A percentile compares a stretch with the other conserved stretches of the same genome.
phyloP scores from a whole-genome alignment of 2,329 filamentous ascomycete species.

The Shiraia sp. region DNA sequence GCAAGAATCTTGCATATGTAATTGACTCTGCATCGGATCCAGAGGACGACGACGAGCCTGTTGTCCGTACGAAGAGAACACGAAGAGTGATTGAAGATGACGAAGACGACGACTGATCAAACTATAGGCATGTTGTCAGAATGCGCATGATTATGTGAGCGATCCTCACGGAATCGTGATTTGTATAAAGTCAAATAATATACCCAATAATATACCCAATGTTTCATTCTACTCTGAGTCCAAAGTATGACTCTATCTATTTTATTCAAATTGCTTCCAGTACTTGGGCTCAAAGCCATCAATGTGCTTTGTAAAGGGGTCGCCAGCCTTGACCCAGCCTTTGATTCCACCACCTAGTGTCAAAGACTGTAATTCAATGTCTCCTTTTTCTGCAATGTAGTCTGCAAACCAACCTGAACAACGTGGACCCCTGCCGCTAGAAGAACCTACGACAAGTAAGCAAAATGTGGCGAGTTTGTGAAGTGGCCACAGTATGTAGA shows the following conservation, averaged over 20 bases:
- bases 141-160: too few relatives aligned
- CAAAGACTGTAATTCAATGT: constrained; percentile 46
- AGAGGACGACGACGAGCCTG: constrained; percentile 24
- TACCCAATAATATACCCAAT: background rate
- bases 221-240: background rate
- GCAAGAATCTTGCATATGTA: constrained; percentile 20
- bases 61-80: constrained; percentile 25
- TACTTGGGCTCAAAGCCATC: constrained; percentile 48
- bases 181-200: too few relatives aligned
- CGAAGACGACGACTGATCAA: constrained; percentile 31
- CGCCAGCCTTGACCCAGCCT: constrained; percentile 50
- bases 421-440: constrained; percentile 38
- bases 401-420: constrained; percentile 45
- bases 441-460: constrained; percentile 28
- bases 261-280: constrained; percentile 45
- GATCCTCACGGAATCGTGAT: too few relatives aligned
- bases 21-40: constrained; percentile 29
- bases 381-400: constrained; percentile 37
- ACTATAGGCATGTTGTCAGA: background rate
- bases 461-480: background rate
- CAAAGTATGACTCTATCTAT: background rate
- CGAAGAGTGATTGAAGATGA: constrained; percentile 38
- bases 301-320: constrained; percentile 43
- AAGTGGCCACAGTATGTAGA: background rate
- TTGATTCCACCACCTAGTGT: constrained; percentile 51